Evolutionary conservation across 2,329 filamentous ascomycete genomes (phyloP).

Genomic region (Arthroderma sp.): DNA sequence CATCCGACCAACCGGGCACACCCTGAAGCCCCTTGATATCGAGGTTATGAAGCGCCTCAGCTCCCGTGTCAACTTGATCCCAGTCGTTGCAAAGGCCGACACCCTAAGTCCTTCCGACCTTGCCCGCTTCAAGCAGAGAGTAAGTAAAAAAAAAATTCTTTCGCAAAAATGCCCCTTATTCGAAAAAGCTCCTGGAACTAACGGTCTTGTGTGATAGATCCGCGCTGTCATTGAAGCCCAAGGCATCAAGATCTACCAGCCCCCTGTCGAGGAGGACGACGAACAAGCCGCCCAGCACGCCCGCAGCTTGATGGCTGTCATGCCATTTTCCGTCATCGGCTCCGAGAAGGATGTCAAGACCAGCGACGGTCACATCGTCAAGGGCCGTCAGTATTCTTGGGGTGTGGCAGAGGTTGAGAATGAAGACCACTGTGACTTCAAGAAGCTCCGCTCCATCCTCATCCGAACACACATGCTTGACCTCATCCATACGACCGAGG

Average conservation of each 20-base stretch:
- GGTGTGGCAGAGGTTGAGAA: constrained; percentile 99
- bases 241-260: constrained; percentile 99
- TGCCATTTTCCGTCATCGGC: constrained; percentile 98
- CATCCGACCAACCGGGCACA: constrained; percentile 96
- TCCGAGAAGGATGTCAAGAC: constrained; percentile 99
- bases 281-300: constrained; percentile 92
- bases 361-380: constrained; percentile 87
- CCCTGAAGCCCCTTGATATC: constrained; percentile 94
- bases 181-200: not conserved
- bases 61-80: constrained; percentile 95
- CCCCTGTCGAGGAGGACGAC: constrained; percentile 94
- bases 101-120: constrained; percentile 89
- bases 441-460: constrained; percentile 97
- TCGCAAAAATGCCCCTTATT: not conserved
- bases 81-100: constrained; percentile 96
- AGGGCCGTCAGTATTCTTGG: constrained; percentile 98
- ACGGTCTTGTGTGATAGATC: constrained; percentile 47
- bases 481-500: constrained; percentile 98
- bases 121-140: constrained; percentile 86
- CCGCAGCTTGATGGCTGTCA: constrained; percentile 83
- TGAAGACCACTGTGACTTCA: constrained; percentile 99
- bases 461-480: constrained; percentile 99
- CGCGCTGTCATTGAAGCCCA: constrained; percentile 92
- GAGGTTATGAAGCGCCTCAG: constrained; percentile 99
- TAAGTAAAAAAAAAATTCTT: constrained; percentile 36